Evolutionary conservation across 2,329 filamentous ascomycete genomes (phyloP), one percentile per base, ranked within the genome.

Genomic region (Fusarium clavum): DNA sequence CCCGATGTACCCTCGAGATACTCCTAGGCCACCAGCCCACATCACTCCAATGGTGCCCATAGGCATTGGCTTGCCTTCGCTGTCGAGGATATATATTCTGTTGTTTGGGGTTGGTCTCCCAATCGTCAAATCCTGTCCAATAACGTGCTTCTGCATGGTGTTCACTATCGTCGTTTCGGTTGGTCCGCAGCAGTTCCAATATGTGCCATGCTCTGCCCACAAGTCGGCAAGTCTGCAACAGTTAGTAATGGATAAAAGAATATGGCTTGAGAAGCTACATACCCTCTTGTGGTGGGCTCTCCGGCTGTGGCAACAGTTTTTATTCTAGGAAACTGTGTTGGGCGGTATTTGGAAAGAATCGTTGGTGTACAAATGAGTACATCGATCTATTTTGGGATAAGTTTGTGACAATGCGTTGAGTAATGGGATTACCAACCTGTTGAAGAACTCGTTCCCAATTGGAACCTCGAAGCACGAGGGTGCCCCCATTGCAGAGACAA

Each of bases 131-230:
- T 78, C 76, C 38, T 79, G 75, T 4, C 85, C 85, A 1, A 80
- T 78, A 20, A 78, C 72, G 71, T 89, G 86, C 41, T 79, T 79
- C 56, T 86, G 83, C 77, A 86, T 85, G 8, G 87, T 87, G 75
- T 89, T 88, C 56, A 89, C 81, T 53, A 89, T 87, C 2, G 85
- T 89, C 16, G 86, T 85, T 73, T 90, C 87, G 1, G 87, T 88
- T 2, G 87, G 87, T 4, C 87, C 87, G 71, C 87, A 89, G 69
- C 85, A 84, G 77, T 89, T 89, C 81, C 79, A 86, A 72, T 86
- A 86, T 10, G 78, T 82, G 27, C 79, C 81, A 56, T 82, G 76
- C 5, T 80, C 78, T 16, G 85, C 83, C 87, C 87, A 89, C 32
- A 84, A 78, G 67, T 89, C 86, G 8, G 87, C 87, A n/a, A 89